These are phyloP conservation scores for Paraphaeosphaeria minitans DNA, from an alignment of 2,329 filamentous ascomycete species.

Conservation along the genomic window DNA sequence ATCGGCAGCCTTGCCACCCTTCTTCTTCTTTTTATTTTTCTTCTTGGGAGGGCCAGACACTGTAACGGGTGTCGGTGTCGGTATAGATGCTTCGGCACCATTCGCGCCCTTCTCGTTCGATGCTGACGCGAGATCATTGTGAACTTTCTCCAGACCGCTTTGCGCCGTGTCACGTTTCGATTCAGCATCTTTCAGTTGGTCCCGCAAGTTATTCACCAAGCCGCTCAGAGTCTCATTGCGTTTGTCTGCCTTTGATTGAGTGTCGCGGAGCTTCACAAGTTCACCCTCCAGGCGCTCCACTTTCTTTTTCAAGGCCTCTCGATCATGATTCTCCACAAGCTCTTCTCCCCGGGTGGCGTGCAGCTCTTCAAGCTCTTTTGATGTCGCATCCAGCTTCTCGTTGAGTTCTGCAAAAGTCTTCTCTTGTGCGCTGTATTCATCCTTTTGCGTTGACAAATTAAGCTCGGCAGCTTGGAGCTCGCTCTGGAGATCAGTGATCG, in stretches of 20 bases:
- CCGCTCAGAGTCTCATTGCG: constrained; percentile 59
- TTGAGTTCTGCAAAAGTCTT: constrained; percentile 47
- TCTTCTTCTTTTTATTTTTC: constrained; percentile 83
- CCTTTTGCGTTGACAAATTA: constrained; percentile 53
- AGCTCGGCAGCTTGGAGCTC: constrained; percentile 47
- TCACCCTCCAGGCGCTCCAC: constrained; percentile 40
- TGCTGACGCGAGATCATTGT: constrained; percentile 35
- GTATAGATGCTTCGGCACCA: constrained; percentile 22
- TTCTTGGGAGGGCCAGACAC: constrained; percentile 63
- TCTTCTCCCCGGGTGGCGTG: constrained; percentile 40
- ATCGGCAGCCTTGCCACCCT: constrained; percentile 60
- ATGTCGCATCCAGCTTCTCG: constrained; percentile 39
- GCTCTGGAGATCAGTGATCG: constrained; percentile 34
- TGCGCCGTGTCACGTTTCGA: constrained; percentile 54
- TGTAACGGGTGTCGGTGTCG: constrained; percentile 26
- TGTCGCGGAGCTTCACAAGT: constrained; percentile 35
- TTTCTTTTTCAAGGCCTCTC: constrained; percentile 33
- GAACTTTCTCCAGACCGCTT: constrained; percentile 46
- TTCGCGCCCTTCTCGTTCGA: constrained; percentile 20
- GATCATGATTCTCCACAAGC: constrained; percentile 35
- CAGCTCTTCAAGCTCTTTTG: constrained; percentile 57
- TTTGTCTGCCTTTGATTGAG: constrained; percentile 54
- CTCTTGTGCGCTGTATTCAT: constrained; percentile 47
- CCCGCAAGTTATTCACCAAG: constrained; percentile 60
- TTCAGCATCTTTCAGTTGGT: constrained; percentile 61